Base-by-base conservation (phyloP, 1,284 basidiomycete species). In the Sanghuangporus baumii region DNA sequence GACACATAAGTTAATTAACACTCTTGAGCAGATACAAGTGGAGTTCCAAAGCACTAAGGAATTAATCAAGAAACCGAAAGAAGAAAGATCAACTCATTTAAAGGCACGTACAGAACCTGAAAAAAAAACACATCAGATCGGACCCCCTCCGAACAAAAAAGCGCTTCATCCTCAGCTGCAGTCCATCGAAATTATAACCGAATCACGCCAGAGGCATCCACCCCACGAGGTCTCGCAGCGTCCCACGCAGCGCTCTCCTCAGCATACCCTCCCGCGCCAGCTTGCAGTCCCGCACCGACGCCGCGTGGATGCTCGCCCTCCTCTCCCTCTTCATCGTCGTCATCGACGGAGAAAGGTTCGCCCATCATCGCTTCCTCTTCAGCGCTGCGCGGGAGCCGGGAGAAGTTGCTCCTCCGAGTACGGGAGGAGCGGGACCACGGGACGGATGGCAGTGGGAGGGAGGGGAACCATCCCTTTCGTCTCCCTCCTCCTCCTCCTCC, bases 321-420 rank as follows among this genome's bases (percentile, higher is more conserved):
- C 6, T 51, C 58, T 2, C 60, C 59, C 14, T 64, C 58, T 6
- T 64, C 65, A 26, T 67, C 66, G 37, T 65, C 59, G 38, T 58
- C 62, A 26, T 61, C 34, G 23, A 62, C 26, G 23, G 48, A 55
- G 40, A 59, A 62, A 3, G 51, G 60, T 65, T 57, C 74, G 70
- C 23, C 72, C 71, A 75, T 72, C 23, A 69, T 69, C 31, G 71
- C 68, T 57, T 70, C 71, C 60, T 75, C 75, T 55, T 75, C 75
- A 60, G 69, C 66, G 59, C 67, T 70, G 26, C 66, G 59, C 26
- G 70, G 70, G 46, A 75, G 66, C 12, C 74, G 72, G 40, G 67
- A 63, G 62, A 74, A 75, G 12, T 69, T 71, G 47, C 65, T 64
- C 57, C 64, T 65, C 64, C 66, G 64, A 1, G 43, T 3, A 18